A percentile compares a stretch with the other conserved stretches of the same genome.
Evolutionary conservation across 2,329 filamentous ascomycete species (phyloP).

Genomic region (Scedosporium minutisporum): DNA sequence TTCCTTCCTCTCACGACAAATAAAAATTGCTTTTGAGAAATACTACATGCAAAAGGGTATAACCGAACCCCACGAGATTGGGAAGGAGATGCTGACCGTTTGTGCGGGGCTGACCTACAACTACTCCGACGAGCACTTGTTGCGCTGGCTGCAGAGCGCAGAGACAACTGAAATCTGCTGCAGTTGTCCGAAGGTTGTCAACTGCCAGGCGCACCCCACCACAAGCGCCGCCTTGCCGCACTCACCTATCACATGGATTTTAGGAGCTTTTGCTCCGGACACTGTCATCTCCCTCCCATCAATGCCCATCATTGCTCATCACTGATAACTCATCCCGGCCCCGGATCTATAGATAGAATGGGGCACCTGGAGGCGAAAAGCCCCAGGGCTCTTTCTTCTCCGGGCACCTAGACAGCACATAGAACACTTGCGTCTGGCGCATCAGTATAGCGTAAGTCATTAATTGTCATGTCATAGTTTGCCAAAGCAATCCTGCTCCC

Average conservation of each 20-base stretch:
- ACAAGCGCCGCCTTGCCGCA: conserved; percentile 11
- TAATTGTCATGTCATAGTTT: background rate
- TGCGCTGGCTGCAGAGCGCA: too few relatives aligned
- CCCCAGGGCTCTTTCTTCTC: too few relatives aligned
- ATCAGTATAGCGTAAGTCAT: background rate
- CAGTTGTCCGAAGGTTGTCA: background rate
- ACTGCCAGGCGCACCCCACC: background rate
- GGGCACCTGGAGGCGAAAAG: background rate
- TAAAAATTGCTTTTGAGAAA: background rate
- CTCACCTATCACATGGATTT: conserved; percentile 18
- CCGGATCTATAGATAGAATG: conserved; percentile 15
- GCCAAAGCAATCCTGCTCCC: too few relatives aligned
- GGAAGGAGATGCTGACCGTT: background rate
- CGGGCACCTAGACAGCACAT: background rate
- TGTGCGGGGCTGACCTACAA: background rate
- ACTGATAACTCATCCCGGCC: conserved; percentile 13
- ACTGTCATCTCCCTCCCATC: conserved; percentile 11
- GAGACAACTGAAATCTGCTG: background rate
- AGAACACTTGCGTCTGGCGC: background rate
- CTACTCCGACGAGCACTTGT: too few relatives aligned
- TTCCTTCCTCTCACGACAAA: background rate
- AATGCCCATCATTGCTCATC: background rate
- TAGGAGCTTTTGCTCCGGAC: conserved; percentile 26
- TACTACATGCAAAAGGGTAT: background rate
- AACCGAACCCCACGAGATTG: background rate